A percentile compares a stretch with the other conserved stretches of the same genome.
These are phyloP conservation scores for Saxispiralis lemnorum DNA, from an alignment of 495 filamentous ascomycete genomes.

Conservation along the genomic window DNA sequence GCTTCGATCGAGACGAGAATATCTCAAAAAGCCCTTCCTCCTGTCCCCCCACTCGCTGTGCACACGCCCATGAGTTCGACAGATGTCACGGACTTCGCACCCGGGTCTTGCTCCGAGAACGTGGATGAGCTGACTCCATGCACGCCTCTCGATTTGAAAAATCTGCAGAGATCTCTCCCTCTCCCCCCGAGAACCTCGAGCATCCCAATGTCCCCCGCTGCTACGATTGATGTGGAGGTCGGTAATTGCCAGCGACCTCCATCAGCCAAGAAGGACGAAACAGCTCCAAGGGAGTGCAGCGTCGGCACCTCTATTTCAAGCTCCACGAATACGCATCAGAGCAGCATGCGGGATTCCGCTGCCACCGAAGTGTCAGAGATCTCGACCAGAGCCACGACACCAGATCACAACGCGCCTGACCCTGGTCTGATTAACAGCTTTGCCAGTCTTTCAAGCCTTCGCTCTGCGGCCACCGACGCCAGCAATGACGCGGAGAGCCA, in stretches of 20 bases:
- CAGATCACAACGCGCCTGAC: slow-evolving; percentile 36
- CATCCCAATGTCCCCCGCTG: too few species aligned
- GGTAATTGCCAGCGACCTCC: not conserved
- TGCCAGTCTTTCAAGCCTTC: slow-evolving; percentile 22
- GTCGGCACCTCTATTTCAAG: slow-evolving; percentile 37
- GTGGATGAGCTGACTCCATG: not conserved
- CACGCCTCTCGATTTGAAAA: not conserved
- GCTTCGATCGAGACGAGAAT: slow-evolving; percentile 8
- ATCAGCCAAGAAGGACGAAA: not conserved
- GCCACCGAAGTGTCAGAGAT: slow-evolving; percentile 61
- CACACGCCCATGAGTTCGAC: not conserved
- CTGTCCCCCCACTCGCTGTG: slow-evolving; percentile 1
- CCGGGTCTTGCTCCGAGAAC: not conserved
- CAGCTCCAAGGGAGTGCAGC: slow-evolving; percentile 16
- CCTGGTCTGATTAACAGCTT: slow-evolving; percentile 23
- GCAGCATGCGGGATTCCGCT: slow-evolving; percentile 60
- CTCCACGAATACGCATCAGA: slow-evolving; percentile 57
- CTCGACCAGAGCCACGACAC: slow-evolving; percentile 81
- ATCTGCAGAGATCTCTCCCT: not conserved
- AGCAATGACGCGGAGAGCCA: slow-evolving; percentile 62
- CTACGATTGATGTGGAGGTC: too few species aligned
- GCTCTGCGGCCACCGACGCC: slow-evolving; percentile 39
- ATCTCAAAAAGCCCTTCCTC: slow-evolving; percentile 6
- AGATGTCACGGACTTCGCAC: not conserved
- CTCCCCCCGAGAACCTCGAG: not conserved